Evolutionary conservation across 371 early-diverging fungal species (phyloP), one percentile per base, ranked within the genome.

Genomic region (Rhizomucor pusillus): DNA sequence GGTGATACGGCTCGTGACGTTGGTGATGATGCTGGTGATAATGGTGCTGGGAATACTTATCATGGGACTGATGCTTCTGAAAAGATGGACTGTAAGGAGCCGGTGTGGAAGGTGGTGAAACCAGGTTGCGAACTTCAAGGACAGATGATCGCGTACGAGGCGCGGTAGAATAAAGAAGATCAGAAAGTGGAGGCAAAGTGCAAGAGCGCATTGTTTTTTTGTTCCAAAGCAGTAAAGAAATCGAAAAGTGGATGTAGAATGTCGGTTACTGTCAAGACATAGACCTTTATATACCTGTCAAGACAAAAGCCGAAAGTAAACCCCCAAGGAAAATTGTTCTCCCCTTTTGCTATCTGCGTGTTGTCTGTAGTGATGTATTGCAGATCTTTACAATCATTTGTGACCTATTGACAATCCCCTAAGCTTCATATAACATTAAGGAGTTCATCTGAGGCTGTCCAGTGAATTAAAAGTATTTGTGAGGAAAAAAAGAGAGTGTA

Each of bases 151-250:
- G 20, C 13, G 54, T 20, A 1, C 22, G 37, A n/a, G 24, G 16
- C 22, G 41, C 61, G 16, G 59, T 34, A 39, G 51, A 47, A 20
- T 44, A 29, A 45, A 67, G 59, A 22, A 70, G 46, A 39, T 74
- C 68, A 13, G 71, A 67, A 44, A 69, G 51, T 33, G 74, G 64
- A 63, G 74, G 74, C 45, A 74, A 54, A 55, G 62, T 68, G 50
- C 66, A 68, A 44, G 65, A 51, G 5, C 48, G 24, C 7, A 44
- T 37, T 36, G 25, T 19, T 34, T 24, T 57, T n/a, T n/a, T n/a
- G n/a, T n/a, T n/a, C n/a, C 10, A 9, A 37, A 36, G 5, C 14
- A 16, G 24, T 5, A 40, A 25, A 40, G n/a, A 22, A 0, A 12
- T 20, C 5, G 18, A 47, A 55, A 40, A 24, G n/a, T n/a, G n/a